These are phyloP conservation scores for Coemansia sp. DNA, from an alignment of 192 early-diverging fungal genomes.

Conservation along the genomic window DNA sequence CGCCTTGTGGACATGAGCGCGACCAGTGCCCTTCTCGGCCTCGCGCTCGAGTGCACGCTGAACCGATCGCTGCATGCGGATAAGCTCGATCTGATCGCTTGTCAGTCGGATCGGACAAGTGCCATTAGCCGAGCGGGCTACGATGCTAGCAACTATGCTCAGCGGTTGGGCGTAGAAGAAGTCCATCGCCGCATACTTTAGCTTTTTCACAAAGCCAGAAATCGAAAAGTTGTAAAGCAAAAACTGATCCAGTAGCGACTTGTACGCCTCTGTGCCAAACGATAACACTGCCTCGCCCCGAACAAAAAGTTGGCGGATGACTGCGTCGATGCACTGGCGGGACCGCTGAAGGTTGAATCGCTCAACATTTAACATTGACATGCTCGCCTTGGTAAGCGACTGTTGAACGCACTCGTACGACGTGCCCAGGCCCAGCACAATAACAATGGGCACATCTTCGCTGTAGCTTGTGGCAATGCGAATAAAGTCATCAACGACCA, in stretches of 20 bases:
- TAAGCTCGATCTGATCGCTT: slow-evolving; percentile 60
- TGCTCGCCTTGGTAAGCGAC: slow-evolving; percentile 67
- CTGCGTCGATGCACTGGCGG: slow-evolving; percentile 64
- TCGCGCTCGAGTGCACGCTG: slow-evolving; percentile 56
- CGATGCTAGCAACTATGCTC: slow-evolving; percentile 59
- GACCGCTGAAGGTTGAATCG: slow-evolving; percentile 79
- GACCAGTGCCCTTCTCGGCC: slow-evolving; percentile 1
- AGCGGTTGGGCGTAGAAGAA: slow-evolving; percentile 85
- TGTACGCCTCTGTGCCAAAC: slow-evolving; percentile 70
- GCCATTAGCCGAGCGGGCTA: slow-evolving; percentile 6
- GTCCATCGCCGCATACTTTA: slow-evolving; percentile 86
- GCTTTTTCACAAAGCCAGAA: slow-evolving; percentile 64
- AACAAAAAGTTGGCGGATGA: slow-evolving; percentile 63
- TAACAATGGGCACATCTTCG: slow-evolving; percentile 68
- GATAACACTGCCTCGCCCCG: slow-evolving; percentile 53
- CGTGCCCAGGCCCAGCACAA: slow-evolving; percentile 86
- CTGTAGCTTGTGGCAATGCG: slow-evolving; percentile 65
- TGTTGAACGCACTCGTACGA: slow-evolving; percentile 81
- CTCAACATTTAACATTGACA: slow-evolving; percentile 72
- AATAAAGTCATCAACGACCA: slow-evolving; percentile 73
- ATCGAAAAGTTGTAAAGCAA: slow-evolving; percentile 80
- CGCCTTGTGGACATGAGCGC: slow-evolving; percentile 30
- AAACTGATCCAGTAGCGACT: slow-evolving; percentile 77
- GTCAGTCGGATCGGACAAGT: slow-evolving; percentile 38
- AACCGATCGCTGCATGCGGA: slow-evolving; percentile 73